Base-by-base conservation (phyloP, 2,329 filamentous ascomycete species). In the Elsinoe batatas region DNA sequence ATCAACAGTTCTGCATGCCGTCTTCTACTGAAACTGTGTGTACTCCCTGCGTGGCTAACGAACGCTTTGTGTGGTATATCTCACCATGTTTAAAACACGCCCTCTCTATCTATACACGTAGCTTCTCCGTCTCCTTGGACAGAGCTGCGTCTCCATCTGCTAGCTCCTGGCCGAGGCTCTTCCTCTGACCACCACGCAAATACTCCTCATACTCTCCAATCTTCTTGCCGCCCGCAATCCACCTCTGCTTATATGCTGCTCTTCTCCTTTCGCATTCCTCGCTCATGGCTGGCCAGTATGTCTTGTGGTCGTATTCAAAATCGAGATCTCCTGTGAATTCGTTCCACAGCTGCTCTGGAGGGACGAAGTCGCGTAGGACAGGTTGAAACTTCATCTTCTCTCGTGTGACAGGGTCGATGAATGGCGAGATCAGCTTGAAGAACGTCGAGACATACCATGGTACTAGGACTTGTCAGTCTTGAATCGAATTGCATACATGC, bases 301-400 rank as follows among this genome's bases (percentile, higher is more conserved):
- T 71, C 1, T 78, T 73, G 72, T 98, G 93, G 65, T 95, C 87
- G 69, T 98, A 98, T 64, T 89, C 84, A 68, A 98, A 97, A 58
- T 91, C 80, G 59, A 95, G 80, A 50, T 88, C 80, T 57, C 93
- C 91, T 47, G 84, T 83, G 64, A 87, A 83, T 57, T 83, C 78
- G 64, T 83, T 85, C 84, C 89, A 87, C 54, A 98, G 80, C 69
- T 97, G 91, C 64, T 84, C 78, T 6, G 83, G 72, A 4, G 90
- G 90, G 17, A 98, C 85, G 68, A 90, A 89, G 62, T 87, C 76
- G 62, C 79, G 79, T 75, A 95, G 84, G 67, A 94, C 87, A 70
- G 95, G 90, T 76, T 97, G 96, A 79, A 95, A 96, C 75, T 93
- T 94, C 74, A 98, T 84, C 77, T 98, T 98, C 66, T 93, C 84